These are phyloP conservation scores for Chrysophaeum taylorii DNA, from an alignment of 352 stramenopile genomes.

Conservation along the genomic window DNA sequence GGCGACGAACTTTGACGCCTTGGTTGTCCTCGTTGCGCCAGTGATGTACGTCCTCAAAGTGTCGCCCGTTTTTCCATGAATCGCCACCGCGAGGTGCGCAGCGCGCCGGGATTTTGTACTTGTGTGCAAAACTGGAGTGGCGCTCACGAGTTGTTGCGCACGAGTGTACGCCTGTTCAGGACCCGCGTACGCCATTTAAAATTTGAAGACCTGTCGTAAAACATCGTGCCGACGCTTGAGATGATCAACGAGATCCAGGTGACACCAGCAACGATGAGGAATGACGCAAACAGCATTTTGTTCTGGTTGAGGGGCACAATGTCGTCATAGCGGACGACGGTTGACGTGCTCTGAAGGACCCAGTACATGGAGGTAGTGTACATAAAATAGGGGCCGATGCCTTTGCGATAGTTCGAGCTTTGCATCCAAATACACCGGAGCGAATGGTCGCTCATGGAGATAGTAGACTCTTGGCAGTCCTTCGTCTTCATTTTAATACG, in stretches of 20 bases:
- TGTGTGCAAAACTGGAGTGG: too few species aligned
- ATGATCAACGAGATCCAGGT: background rate
- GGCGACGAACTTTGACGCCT: background rate
- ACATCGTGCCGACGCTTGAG: background rate
- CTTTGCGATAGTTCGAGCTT: background rate
- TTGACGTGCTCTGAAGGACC: background rate
- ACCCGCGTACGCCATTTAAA: background rate
- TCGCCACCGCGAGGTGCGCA: background rate
- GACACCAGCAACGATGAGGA: background rate
- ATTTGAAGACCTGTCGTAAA: background rate
- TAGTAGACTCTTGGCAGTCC: background rate
- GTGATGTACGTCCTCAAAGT: background rate
- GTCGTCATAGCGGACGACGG: background rate
- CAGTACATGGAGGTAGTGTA: background rate
- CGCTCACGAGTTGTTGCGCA: too few species aligned
- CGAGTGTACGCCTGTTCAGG: too few species aligned
- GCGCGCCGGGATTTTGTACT: background rate
- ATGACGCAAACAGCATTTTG: background rate
- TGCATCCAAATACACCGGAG: background rate
- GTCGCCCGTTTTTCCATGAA: background rate
- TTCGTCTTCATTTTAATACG: background rate
- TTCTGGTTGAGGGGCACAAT: background rate
- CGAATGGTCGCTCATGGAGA: background rate
- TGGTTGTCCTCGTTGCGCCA: background rate
- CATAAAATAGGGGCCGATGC: background rate